Percentiles rank a stretch among this genome's conserved stretches.
Evolutionary conservation across 352 stramenopile species (phyloP).

Genomic region (Phytophthora kernoviae): DNA sequence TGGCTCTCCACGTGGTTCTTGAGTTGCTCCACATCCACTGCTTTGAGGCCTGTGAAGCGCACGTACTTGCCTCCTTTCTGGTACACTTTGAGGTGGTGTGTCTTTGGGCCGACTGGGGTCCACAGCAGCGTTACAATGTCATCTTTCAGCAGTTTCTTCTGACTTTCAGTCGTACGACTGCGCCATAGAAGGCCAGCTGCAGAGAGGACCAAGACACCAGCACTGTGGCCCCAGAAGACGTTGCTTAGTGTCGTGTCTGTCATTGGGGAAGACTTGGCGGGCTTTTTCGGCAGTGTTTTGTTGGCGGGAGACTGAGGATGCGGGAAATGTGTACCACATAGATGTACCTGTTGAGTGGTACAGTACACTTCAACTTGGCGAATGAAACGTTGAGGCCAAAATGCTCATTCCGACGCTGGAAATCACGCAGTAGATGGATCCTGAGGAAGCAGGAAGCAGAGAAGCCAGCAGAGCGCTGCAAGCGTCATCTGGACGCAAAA

Average conservation of each 20-base stretch:
- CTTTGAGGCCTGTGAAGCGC: conserved; percentile 82
- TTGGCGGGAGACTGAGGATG: not conserved
- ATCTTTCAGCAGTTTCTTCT: conserved; percentile 88
- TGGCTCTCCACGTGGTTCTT: conserved; percentile 72
- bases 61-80: conserved; percentile 86
- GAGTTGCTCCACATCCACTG: conserved; percentile 64
- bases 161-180: conserved; percentile 73
- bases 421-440: conserved; percentile 43
- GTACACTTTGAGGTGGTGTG: conserved; percentile 86
- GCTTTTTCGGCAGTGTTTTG: conserved; percentile 3
- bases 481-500: conserved; percentile 26
- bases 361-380: too few relatives aligned
- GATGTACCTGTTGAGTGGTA: too few relatives aligned
- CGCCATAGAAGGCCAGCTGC: conserved; percentile 76
- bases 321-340: too few relatives aligned
- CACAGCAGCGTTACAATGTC: conserved; percentile 89
- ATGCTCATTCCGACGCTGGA: not conserved
- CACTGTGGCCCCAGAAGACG: conserved; percentile 88
- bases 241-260: conserved; percentile 84
- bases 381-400: too few relatives aligned
- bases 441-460: conserved; percentile 42
- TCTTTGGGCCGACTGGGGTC: conserved; percentile 80
- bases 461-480: conserved; percentile 59
- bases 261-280: conserved; percentile 42
- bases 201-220: conserved; percentile 78